Percentiles rank a stretch among this genome's conserved stretches.
These are phyloP conservation scores for Gloeopeniophorella convolvens DNA, from an alignment of 768 basidiomycete species.

Conservation along the genomic window DNA sequence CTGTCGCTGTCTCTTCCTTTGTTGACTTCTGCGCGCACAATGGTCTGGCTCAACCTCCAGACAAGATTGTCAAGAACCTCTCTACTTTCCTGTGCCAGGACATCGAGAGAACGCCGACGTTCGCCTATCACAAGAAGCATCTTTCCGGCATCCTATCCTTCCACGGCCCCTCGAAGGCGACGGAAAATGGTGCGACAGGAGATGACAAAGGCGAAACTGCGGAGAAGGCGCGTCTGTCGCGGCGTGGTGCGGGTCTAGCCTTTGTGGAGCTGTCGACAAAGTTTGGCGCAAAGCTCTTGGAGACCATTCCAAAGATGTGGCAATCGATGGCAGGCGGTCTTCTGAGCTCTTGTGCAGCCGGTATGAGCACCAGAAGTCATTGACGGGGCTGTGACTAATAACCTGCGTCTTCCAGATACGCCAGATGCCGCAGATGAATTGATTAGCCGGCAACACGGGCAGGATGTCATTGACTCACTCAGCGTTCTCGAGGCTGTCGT, in stretches of 20 bases:
- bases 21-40: slow-evolving; percentile 75
- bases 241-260: slow-evolving; percentile 81
- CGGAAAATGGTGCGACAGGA: slow-evolving; percentile 33
- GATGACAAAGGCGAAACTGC: slow-evolving; percentile 41
- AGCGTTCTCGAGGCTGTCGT: slow-evolving; percentile 82
- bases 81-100: slow-evolving; percentile 97
- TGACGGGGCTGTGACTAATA: background rate
- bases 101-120: slow-evolving; percentile 82
- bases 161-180: slow-evolving; percentile 34
- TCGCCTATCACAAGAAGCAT: slow-evolving; percentile 56
- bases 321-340: slow-evolving; percentile 82
- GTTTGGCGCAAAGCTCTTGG: slow-evolving; percentile 69
- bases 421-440: slow-evolving; percentile 52
- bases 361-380: slow-evolving; percentile 36
- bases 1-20: slow-evolving; percentile 79
- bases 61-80: slow-evolving; percentile 96
- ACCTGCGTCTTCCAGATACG: slow-evolving; percentile 26
- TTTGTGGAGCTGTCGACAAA: slow-evolving; percentile 69
- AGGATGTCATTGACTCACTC: slow-evolving; percentile 88
- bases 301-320: slow-evolving; percentile 92
- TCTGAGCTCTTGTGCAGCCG: slow-evolving; percentile 54
- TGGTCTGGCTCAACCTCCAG: slow-evolving; percentile 75
- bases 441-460: slow-evolving; percentile 70
- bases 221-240: slow-evolving; percentile 69
- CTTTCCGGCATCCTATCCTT: slow-evolving; percentile 77